Conservation (phyloP, 148 eudicot species). For the Suaeda aralocaspica region DNA sequence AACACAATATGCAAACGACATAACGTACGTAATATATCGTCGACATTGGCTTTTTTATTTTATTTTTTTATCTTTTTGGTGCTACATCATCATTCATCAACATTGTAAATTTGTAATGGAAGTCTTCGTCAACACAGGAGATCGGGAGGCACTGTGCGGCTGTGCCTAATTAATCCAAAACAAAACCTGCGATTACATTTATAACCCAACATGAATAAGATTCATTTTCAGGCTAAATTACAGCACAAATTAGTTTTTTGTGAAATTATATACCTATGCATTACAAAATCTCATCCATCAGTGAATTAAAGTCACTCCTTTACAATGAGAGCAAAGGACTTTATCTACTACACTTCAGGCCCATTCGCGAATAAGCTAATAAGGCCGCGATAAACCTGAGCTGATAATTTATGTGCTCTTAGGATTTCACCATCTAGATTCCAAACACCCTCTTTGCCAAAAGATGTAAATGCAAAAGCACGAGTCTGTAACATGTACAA, state of each 20-base stretch:
- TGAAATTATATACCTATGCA: background rate
- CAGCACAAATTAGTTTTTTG: background rate
- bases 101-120: no score
- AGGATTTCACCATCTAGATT: conserved; percentile 91
- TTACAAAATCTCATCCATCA: background rate
- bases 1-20: no score
- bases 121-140: no score
- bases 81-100: no score
- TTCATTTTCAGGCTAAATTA: background rate
- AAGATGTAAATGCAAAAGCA: conserved; percentile 82
- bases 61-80: no score
- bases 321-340: background rate
- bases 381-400: conserved; percentile 91
- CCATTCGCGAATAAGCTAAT: conserved; percentile 88
- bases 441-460: conserved; percentile 79
- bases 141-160: no score
- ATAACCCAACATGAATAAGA: background rate
- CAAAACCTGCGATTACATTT: background rate
- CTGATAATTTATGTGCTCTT: conserved; percentile 81
- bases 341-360: conserved; percentile 47
- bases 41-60: no score
- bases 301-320: background rate
- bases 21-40: no score
- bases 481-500: conserved; percentile 43
- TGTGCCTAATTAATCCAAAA: background rate